Evolutionary conservation across 1,139 yeast species (phyloP), one percentile per base, ranked within the genome.

Genomic region (Arxiozyma slooffiae): DNA sequence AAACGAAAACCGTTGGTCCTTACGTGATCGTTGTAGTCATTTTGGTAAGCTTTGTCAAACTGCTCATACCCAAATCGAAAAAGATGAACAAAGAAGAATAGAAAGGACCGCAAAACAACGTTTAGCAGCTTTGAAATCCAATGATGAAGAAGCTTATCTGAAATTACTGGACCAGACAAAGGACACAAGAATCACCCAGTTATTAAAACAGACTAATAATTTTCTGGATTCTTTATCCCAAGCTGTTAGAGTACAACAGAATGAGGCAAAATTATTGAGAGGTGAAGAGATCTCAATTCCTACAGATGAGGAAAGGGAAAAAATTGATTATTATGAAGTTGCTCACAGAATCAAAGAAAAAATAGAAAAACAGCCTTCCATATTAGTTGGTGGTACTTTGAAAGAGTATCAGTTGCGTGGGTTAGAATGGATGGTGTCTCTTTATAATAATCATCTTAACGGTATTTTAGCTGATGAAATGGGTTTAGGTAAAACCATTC

Each of bases 341-440:
- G 94, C 92, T 3, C 94, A 85, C 67, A 76, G 81, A 57, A 74
- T 83, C 46, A 78, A 79, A 56, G 94, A 85, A 62, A 81, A 77
- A 47, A 79, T 85, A 22, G 75, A 74, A 3, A 70, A 67, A 41
- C 94, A 85, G 59, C 90, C 94, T 1, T 60, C 74, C 1, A 77
- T 84, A 48, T 67, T 88, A 57, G 77, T 82, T 45, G 98, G 98
- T 50, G 98, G 98, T 56, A 78, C 80, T 1, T 75, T 92, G 65
- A 92, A 92, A 68, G 98, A 92, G 63, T 92, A 92, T 66, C 97
- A 90, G 71, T 46, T 90, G 54, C 87, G 87, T 69, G 97, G 97
- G 66, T 74, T 90, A 53, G 96, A 92, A 67, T 90, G 97, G 98
- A 90, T 92, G 97, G 95, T 90, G 4, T 90, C 97, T 0, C 75